Base-by-base conservation (phyloP, 768 basidiomycete species). In the Rubroboletus pulcherrimus region DNA sequence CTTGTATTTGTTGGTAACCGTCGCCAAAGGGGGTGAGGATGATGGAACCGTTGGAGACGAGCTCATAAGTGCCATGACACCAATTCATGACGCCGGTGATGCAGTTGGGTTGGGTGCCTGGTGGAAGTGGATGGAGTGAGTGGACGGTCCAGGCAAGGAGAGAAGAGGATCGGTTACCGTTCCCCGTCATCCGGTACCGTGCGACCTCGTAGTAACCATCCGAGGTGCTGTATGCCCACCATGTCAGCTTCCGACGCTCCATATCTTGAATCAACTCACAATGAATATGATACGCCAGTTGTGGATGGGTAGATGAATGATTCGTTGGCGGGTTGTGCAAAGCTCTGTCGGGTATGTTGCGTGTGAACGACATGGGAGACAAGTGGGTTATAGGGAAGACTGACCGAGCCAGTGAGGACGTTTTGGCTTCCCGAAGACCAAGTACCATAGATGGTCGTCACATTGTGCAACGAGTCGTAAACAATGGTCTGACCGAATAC, bases 1-100 rank as follows among this genome's bases (percentile, higher is more conserved):
- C 89, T 76, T 99, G 93, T 39, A 98, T 81, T 77, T 96, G 95
- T 70, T 97, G 93, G 73, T 84, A 91, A 15, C 96, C 96, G 69
- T 99, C 96, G 17, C 78, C 81, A 59, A 93, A 81, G 2, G 94
- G 91, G 3, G 67, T 73, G 65, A 93, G 74, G 39, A 81, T 69
- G 56, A 98, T 82, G 10, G 93, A 96, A 7, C 93, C 93, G 66
- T 98, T 95, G 50, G 75, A 21, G 56, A 82, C 74, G 43, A 89
- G 72, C 0, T 67, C 56, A 73, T 87, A 94, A 30, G 71, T 85
- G 12, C 97, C 97, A 69, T 98, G 97, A 59, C 84, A 85, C 91
- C 91, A 99, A 64, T 83, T 81, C 65, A 98, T 81, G 68, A 89
- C 82, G 14, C 89, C 95, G 12, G 86, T 87, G 64, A 97, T 93